phyloP scores from a whole-genome alignment of 164 flowering plant genomes.

The Santalum album region DNA sequence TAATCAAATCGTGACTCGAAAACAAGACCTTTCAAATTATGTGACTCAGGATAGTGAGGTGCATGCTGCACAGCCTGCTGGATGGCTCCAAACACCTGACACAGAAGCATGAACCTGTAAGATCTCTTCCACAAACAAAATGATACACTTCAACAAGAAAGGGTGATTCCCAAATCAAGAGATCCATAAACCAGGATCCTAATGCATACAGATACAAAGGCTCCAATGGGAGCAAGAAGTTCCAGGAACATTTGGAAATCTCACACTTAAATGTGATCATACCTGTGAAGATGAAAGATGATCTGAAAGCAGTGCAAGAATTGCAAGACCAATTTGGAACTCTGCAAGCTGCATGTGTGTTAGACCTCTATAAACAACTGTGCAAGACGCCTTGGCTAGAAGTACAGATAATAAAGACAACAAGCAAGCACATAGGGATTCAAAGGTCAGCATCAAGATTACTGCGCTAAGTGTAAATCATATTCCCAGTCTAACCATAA shows the following conservation, averaged over 20 bases:
- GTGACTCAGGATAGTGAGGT: constrained; percentile 77
- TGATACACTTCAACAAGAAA: too few relatives aligned
- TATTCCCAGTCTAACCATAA: too few relatives aligned
- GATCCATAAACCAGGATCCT: too few relatives aligned
- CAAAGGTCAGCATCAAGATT: background rate
- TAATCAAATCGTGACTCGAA: constrained; percentile 68
- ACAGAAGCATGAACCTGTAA: background rate
- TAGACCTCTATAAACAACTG: constrained; percentile 9
- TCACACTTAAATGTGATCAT: too few relatives aligned
- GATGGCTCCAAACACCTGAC: constrained; percentile 77
- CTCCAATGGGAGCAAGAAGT: too few relatives aligned
- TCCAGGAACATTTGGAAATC: too few relatives aligned
- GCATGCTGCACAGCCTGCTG: constrained; percentile 77
- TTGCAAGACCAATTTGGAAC: constrained; percentile 84
- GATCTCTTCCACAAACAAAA: background rate
- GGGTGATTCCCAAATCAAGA: too few relatives aligned
- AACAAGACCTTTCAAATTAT: constrained; percentile 72
- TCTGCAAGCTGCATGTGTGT: constrained; percentile 54
- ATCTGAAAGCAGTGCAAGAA: constrained; percentile 58
- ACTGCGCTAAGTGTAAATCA: too few relatives aligned
- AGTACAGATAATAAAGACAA: background rate
- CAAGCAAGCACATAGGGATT: background rate
- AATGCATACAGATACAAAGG: too few relatives aligned
- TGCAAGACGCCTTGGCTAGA: background rate
- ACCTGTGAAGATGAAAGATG: constrained; percentile 69